Base-by-base conservation (phyloP, 257 asterid species). In the Capsicum pubescens region DNA sequence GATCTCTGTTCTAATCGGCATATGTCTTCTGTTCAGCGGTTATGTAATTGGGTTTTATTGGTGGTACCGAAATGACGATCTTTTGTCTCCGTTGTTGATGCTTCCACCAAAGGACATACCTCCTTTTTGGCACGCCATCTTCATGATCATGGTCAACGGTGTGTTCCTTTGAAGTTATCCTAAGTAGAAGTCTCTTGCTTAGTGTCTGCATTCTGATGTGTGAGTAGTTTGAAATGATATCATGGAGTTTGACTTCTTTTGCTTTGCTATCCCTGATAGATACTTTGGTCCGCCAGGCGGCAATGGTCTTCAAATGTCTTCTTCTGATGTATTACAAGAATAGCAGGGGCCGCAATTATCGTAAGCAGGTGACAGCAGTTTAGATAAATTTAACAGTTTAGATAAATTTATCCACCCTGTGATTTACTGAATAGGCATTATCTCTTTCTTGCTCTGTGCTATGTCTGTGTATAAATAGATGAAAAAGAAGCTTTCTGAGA, bases 81-180 rank as follows among this genome's bases (percentile, higher is more conserved):
- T 94, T 80, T 70, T 93, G 1, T 88, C 88, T 88, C 99, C 97
- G 6, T 88, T 95, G 81, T 79, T 91, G 88, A 92, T 95, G 97
- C 91, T 95, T 71, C 99, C 99, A 17, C 98, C 97, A 50, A 95
- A 85, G 88, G 86, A 92, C 79, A 91, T 95, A 78, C 98, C 99
- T 52, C 97, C 95, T 66, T 95, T 95, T 89, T 94, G 99, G 98
- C 90, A 94, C 90, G 97, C 98, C 2, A 89, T 94, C 83, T 95
- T 95, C 85, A 90, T 95, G 79, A 92, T 95, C 90, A 89, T 95
- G 97, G 95, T 92, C 85, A 95, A 95, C 85, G 99, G 98, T 95
- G 86, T 42, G 94, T 83, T 83, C 80, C 87, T 56, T 80, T 84
- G 74, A 46, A 42, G 35, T 79, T 67, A 50, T 71, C 63, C 72